Conservation (phyloP, 768 basidiomycete genomes). For the Russula abietina region DNA sequence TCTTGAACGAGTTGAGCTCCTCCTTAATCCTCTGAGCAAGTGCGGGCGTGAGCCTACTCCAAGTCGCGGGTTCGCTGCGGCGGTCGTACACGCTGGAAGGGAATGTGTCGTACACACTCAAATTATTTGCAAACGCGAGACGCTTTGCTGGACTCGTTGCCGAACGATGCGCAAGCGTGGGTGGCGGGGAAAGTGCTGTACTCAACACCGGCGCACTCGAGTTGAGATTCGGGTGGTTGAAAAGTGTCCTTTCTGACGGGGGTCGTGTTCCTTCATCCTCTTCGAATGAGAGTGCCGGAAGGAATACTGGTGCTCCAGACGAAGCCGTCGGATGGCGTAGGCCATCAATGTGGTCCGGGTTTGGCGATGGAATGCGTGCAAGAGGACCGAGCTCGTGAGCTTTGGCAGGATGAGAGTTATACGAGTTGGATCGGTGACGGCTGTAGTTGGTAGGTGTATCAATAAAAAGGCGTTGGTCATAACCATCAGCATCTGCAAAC, state of each 20-base stretch:
- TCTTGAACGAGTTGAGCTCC: slow-evolving; percentile 96
- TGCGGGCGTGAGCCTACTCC: slow-evolving; percentile 91
- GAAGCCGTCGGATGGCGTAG: slow-evolving; percentile 50
- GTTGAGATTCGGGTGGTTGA: slow-evolving; percentile 66
- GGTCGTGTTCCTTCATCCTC: slow-evolving; percentile 34
- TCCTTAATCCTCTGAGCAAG: slow-evolving; percentile 97
- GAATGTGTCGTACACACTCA: slow-evolving; percentile 98
- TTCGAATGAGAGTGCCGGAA: slow-evolving; percentile 58
- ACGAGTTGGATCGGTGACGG: slow-evolving; percentile 78
- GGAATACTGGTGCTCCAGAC: slow-evolving; percentile 30
- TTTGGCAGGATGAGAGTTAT: slow-evolving; percentile 49
- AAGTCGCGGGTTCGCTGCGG: slow-evolving; percentile 92
- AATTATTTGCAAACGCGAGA: slow-evolving; percentile 82
- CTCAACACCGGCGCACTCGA: slow-evolving; percentile 87
- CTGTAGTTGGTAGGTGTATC: slow-evolving; percentile 38
- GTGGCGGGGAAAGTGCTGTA: slow-evolving; percentile 41
- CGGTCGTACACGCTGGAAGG: slow-evolving; percentile 86
- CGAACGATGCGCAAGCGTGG: slow-evolving; percentile 63
- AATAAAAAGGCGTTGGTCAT: slow-evolving; percentile 56
- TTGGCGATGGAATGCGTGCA: slow-evolving; percentile 74
- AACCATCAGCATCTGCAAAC: slow-evolving; percentile 59
- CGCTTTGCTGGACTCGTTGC: slow-evolving; percentile 66
- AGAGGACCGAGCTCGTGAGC: slow-evolving; percentile 65
- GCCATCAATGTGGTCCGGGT: slow-evolving; percentile 85
- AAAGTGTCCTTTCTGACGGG: slow-evolving; percentile 50